These are phyloP conservation scores for Blastomyces percursus DNA, from an alignment of 2,329 filamentous ascomycete species.

Conservation along the genomic window DNA sequence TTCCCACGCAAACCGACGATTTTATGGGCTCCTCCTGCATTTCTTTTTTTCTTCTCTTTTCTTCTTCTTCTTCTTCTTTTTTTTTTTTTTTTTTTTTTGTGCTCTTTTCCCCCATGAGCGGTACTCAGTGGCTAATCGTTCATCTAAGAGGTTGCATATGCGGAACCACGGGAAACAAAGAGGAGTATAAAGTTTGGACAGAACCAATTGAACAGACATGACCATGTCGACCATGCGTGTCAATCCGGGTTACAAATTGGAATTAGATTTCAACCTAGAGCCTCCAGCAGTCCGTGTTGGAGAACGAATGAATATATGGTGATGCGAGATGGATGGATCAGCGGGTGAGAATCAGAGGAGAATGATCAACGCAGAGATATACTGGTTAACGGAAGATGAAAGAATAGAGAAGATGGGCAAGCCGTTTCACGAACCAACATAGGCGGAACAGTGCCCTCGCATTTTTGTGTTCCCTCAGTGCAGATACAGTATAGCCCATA, in stretches of 20 bases:
- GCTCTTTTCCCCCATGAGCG: not conserved
- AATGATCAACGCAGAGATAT: not conserved
- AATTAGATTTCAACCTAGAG: not conserved
- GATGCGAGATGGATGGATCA: too few species aligned
- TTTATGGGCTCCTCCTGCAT: not conserved
- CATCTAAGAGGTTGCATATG: not conserved
- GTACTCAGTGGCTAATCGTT: not conserved
- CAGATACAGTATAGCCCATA: not conserved
- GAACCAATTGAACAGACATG: not conserved
- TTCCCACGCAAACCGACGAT: not conserved
- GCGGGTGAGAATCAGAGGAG: not conserved
- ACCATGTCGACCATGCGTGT: not conserved
- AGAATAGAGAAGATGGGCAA: not conserved
- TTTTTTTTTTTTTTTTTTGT: too few species aligned
- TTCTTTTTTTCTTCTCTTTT: too few species aligned
- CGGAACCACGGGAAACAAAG: not conserved
- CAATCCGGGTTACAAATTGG: not conserved
- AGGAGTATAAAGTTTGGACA: not conserved
- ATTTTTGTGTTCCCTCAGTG: not conserved
- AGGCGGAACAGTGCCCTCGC: too few species aligned
- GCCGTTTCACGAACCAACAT: too few species aligned
- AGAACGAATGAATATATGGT: too few species aligned
- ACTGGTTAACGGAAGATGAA: not conserved
- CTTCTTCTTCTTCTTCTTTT: too few species aligned
- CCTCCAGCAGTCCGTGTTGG: too few species aligned